Evolutionary conservation across 352 stramenopile species (phyloP).

Genomic region (Pythium vanterpoolii): DNA sequence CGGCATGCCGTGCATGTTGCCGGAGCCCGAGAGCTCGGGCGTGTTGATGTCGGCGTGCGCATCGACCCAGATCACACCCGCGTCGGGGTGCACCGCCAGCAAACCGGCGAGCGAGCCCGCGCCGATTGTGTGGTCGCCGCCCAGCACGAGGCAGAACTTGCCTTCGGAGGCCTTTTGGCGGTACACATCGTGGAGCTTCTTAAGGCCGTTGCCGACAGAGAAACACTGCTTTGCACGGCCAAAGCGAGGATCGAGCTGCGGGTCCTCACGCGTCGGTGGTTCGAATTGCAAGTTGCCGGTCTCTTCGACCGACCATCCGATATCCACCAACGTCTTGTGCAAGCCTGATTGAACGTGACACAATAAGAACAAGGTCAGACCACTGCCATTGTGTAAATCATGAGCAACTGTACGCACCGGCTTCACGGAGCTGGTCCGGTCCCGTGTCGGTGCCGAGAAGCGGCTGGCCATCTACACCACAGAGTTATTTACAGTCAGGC

Average conservation of each 20-base stretch:
- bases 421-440: constrained; percentile 71
- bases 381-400: too few species aligned
- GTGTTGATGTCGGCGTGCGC: constrained; percentile 98
- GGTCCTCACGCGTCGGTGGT: constrained; percentile 46
- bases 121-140: constrained; percentile 96
- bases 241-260: constrained; percentile 59
- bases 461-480: constrained; percentile 66
- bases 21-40: constrained; percentile 84
- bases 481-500: neutral
- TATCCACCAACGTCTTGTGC: constrained; percentile 71
- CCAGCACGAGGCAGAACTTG: constrained; percentile 94
- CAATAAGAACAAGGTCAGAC: too few species aligned
- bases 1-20: constrained; percentile 99
- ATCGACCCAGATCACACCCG: constrained; percentile 97
- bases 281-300: constrained; percentile 76
- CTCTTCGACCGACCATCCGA: constrained; percentile 86
- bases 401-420: constrained; percentile 27
- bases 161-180: constrained; percentile 85
- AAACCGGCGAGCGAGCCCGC: constrained; percentile 91
- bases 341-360: constrained; percentile 35
- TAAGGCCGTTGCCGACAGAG: constrained; percentile 86
- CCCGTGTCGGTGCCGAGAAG: constrained; percentile 75
- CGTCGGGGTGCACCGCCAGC: constrained; percentile 88
- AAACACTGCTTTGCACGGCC: constrained; percentile 76
- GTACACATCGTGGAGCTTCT: constrained; percentile 79